Evolutionary conservation across 331 rosid species (phyloP).

Genomic region (Arachis monticola): DNA sequence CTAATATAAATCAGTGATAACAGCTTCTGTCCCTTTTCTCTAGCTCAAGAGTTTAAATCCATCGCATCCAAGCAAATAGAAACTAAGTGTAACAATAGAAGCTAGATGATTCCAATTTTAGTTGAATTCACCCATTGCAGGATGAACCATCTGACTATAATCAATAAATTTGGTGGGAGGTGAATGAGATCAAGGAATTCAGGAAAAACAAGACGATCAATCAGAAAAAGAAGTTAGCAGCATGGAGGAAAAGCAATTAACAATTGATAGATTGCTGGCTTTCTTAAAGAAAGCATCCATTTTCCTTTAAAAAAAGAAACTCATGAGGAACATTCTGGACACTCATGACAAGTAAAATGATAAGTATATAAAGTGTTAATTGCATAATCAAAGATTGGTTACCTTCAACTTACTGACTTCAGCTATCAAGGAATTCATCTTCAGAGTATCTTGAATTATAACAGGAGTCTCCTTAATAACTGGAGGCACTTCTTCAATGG

Average conservation of each 20-base stretch:
- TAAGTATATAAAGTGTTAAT: neutral
- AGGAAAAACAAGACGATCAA: neutral
- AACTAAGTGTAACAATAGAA: neutral
- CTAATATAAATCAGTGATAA: neutral
- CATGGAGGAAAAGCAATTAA: neutral
- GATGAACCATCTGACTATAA: slow-evolving; percentile 23
- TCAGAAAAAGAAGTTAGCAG: slow-evolving; percentile 3
- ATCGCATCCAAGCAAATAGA: slow-evolving; percentile 2
- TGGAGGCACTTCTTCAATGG: slow-evolving; percentile 97
- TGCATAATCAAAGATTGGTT: neutral
- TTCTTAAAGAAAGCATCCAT: neutral
- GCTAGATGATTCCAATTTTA: slow-evolving; percentile 13
- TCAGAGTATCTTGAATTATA: slow-evolving; percentile 83
- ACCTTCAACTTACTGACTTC: slow-evolving; percentile 92
- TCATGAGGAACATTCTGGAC: neutral
- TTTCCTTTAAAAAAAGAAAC: neutral
- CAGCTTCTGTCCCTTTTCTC: neutral
- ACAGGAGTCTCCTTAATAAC: slow-evolving; percentile 98
- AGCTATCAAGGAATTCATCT: slow-evolving; percentile 72
- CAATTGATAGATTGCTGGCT: slow-evolving; percentile 1
- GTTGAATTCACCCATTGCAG: slow-evolving; percentile 22
- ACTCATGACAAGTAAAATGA: neutral
- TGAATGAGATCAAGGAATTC: slow-evolving; percentile 21
- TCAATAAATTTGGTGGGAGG: slow-evolving; percentile 27
- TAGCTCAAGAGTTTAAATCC: neutral